Percentiles rank a stretch among this genome's conserved stretches.
Evolutionary conservation across 768 basidiomycete species (phyloP).

Genomic region (Phanerochaete carnosa): DNA sequence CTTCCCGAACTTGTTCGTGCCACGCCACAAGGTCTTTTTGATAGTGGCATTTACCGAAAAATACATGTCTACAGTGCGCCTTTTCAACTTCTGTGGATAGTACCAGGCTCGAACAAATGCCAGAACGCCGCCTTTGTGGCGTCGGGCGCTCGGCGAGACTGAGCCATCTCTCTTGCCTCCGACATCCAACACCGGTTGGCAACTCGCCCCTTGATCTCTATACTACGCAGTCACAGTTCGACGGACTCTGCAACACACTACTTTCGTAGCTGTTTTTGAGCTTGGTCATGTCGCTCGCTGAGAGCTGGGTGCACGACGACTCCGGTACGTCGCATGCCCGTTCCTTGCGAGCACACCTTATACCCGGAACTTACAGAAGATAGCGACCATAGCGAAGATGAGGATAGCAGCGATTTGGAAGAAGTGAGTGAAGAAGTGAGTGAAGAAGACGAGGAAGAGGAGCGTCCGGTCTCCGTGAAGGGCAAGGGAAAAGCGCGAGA

Average conservation of each 20-base stretch:
- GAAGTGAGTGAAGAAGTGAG: background rate
- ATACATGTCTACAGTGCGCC: too few species aligned
- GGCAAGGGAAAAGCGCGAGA: constrained; percentile 12
- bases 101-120: too few species aligned
- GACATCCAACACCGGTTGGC: background rate
- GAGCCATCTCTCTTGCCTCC: background rate
- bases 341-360: background rate
- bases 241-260: too few species aligned
- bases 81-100: too few species aligned
- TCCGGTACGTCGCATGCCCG: background rate
- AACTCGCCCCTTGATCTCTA: too few species aligned
- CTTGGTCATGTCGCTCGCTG: background rate
- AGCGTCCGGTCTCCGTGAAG: background rate
- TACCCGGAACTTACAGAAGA: background rate
- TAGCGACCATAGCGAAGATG: background rate
- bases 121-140: background rate
- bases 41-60: too few species aligned
- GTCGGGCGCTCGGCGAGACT: background rate
- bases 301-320: background rate
- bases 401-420: background rate
- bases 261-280: too few species aligned
- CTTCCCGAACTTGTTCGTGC: too few species aligned
- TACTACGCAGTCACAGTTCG: too few species aligned
- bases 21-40: too few species aligned
- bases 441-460: constrained; percentile 1